Evolutionary conservation across 805 yeast genomes (phyloP), one percentile per base, ranked within the genome.

Genomic region (Candida methanosorbosa): DNA sequence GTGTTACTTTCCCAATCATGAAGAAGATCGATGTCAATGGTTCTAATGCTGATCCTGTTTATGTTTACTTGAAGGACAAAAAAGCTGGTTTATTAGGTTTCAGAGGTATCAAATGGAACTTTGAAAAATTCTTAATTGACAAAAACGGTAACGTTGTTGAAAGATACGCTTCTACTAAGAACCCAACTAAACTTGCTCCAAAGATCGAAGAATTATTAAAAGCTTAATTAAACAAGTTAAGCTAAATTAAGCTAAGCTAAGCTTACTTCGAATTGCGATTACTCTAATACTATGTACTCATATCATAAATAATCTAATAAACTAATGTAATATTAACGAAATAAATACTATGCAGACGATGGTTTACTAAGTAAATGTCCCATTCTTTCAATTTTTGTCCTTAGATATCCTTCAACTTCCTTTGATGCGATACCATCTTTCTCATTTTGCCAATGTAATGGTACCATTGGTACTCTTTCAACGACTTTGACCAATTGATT

Each of bases 321-420:
- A n/a, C n/a, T n/a, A n/a, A n/a, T 12, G 18, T 27, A 24, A 9
- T 13, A 24, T 6, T 24, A 24, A 24, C 27, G 9, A 24, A 24
- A 24, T 24, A 21, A 21, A 21, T 21, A 21, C 8, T 24, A 24
- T 5, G 18, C 29, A 20, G 19, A 32, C 19, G 37, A 39, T 12
- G 63, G 64, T 33, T 54, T 67, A 46, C 71, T 78, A 38, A 92
- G 65, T 37, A 92, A 61, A 59, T 92, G 99, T 0, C 99, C 99
- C 99, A 92, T 92, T 49, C 95, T 70, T 57, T 90, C 95, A 35
- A 90, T 83, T 61, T 92, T 92, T 1, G 99, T 92, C 49, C 92
- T 74, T 39, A 92, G 64, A 51, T 92, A 92, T 1, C 95, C 95
- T 48, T 92, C 95, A 22, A 92, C 82, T 59, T 92, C 99, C 40